Evolutionary conservation across 768 basidiomycete genomes (phyloP).

Genomic region (Amanita muscaria): DNA sequence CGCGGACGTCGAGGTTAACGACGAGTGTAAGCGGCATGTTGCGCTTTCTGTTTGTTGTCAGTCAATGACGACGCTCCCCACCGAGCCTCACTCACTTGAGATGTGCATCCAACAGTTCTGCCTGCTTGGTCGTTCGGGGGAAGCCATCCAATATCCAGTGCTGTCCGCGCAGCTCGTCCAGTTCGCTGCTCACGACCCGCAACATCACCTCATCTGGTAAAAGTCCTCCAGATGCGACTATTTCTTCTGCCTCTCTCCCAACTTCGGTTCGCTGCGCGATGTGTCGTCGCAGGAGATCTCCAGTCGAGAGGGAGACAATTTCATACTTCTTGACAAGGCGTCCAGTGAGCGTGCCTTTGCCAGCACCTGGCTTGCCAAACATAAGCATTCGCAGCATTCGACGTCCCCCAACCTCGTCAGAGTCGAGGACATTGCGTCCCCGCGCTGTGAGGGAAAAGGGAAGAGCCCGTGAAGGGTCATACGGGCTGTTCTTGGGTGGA

Average conservation of each 20-base stretch:
- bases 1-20: slow-evolving; percentile 83
- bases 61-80: slow-evolving; percentile 3
- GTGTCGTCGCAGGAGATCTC: slow-evolving; percentile 80
- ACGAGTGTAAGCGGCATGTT: slow-evolving; percentile 67
- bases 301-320: slow-evolving; percentile 69
- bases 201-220: slow-evolving; percentile 77
- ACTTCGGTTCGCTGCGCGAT: slow-evolving; percentile 69
- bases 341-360: slow-evolving; percentile 77
- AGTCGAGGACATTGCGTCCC: background rate
- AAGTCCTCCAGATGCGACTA: slow-evolving; percentile 72
- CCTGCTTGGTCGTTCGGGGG: slow-evolving; percentile 83
- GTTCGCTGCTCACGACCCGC: slow-evolving; percentile 62
- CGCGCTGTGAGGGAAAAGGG: slow-evolving; percentile 42
- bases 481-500: background rate
- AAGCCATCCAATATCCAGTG: slow-evolving; percentile 94
- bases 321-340: slow-evolving; percentile 76
- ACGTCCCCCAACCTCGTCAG: background rate
- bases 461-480: slow-evolving; percentile 27
- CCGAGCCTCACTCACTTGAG: slow-evolving; percentile 42
- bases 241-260: slow-evolving; percentile 64
- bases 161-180: slow-evolving; percentile 50
- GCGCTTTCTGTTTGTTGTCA: slow-evolving; percentile 50
- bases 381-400: slow-evolving; percentile 54
- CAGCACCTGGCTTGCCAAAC: slow-evolving; percentile 77
- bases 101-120: slow-evolving; percentile 66